Conservation (phyloP, 768 basidiomycete species). For the Mycena capillaripes region DNA sequence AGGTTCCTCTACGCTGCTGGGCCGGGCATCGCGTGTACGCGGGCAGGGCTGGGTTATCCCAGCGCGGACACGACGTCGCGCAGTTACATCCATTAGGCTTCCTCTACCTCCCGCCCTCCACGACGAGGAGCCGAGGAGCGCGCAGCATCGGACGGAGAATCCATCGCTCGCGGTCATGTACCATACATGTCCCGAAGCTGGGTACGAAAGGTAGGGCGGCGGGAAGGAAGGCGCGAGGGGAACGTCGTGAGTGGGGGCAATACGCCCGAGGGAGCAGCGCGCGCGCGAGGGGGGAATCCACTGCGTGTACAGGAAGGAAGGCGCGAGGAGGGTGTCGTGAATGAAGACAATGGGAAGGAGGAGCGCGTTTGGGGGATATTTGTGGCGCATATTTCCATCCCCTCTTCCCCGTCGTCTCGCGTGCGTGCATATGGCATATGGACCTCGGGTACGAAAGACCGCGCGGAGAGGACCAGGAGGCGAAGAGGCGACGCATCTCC, state of each 20-base stretch:
- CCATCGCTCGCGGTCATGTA: background rate
- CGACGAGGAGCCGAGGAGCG: background rate
- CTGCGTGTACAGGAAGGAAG: background rate
- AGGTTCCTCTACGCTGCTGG: background rate
- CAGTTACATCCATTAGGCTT: background rate
- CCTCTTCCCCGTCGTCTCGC: background rate
- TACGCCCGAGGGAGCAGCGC: background rate
- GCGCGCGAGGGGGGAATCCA: background rate
- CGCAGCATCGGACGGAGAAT: background rate
- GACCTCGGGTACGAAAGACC: background rate
- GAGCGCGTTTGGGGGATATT: background rate
- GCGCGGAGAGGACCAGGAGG: too few species aligned
- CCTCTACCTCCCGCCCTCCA: background rate
- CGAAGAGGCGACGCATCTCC: background rate
- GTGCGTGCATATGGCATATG: background rate
- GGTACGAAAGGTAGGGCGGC: background rate
- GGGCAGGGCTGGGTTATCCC: background rate
- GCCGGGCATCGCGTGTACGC: background rate
- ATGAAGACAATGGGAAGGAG: background rate
- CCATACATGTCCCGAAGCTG: background rate
- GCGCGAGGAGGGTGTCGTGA: too few species aligned
- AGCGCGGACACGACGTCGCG: background rate
- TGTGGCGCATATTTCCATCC: background rate
- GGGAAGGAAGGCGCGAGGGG: background rate
- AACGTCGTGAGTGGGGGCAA: background rate